Evolutionary conservation across 2,329 filamentous ascomycete species (phyloP).

Genomic region (Aspergillus pseudonomiae): DNA sequence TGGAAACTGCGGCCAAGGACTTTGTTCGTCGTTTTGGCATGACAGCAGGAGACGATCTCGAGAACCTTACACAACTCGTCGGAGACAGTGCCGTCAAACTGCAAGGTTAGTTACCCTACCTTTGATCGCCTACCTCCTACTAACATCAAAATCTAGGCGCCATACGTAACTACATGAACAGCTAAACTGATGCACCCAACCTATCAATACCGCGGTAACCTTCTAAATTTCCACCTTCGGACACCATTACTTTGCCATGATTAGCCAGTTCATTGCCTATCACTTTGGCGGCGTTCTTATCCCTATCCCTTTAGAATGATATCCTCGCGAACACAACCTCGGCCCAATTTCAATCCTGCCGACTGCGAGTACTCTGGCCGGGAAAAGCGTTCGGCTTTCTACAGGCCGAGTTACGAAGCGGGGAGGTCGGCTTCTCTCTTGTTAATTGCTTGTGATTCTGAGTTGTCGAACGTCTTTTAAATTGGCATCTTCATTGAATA

Average conservation of each 20-base stretch:
- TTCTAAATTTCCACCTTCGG: background rate
- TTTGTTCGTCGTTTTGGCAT: constrained; percentile 94
- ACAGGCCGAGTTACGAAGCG: too few relatives aligned
- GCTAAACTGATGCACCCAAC: constrained; percentile 34
- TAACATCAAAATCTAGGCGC: constrained; percentile 37
- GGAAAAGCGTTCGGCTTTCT: background rate
- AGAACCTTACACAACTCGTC: constrained; percentile 80
- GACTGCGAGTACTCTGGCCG: background rate
- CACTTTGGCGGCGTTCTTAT: constrained; percentile 17
- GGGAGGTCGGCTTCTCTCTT: background rate
- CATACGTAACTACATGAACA: constrained; percentile 54
- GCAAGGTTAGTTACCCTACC: constrained; percentile 60
- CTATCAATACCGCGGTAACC: constrained; percentile 10
- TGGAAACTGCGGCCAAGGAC: constrained; percentile 93
- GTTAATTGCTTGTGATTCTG: constrained; percentile 11
- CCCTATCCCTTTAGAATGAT: constrained; percentile 1
- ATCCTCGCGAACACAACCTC: background rate
- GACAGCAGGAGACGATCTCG: constrained; percentile 92
- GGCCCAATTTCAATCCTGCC: background rate
- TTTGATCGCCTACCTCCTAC: background rate
- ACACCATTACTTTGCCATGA: constrained; percentile 4
- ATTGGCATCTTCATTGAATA: constrained; percentile 16
- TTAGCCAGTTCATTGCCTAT: constrained; percentile 15
- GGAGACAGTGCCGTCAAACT: constrained; percentile 84
- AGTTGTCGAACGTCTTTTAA: constrained; percentile 27